These are phyloP conservation scores for Wallacemonas collosoma DNA, from an alignment of 208 protist species.

Conservation along the genomic window DNA sequence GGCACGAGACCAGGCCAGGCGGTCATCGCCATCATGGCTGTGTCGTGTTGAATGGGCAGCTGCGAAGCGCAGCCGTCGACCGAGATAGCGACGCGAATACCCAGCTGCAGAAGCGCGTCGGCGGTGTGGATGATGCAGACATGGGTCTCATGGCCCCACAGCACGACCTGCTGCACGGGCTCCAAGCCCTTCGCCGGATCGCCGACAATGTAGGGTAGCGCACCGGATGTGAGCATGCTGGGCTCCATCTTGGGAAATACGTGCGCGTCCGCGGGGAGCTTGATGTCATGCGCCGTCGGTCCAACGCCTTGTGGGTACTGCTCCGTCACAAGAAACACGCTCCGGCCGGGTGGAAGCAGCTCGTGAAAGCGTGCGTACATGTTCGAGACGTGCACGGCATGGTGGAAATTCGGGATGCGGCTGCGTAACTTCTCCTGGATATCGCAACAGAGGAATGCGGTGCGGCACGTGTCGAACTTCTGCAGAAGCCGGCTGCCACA, in stretches of 20 bases:
- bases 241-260: slow-evolving; percentile 48
- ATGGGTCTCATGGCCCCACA: slow-evolving; percentile 77
- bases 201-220: slow-evolving; percentile 37
- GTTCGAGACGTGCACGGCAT: slow-evolving; percentile 57
- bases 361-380: slow-evolving; percentile 36
- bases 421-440: slow-evolving; percentile 50
- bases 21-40: slow-evolving; percentile 36
- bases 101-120: slow-evolving; percentile 52
- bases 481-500: slow-evolving; percentile 16
- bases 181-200: slow-evolving; percentile 27
- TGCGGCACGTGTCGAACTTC: slow-evolving; percentile 39
- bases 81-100: slow-evolving; percentile 28
- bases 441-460: slow-evolving; percentile 73
- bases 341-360: slow-evolving; percentile 26
- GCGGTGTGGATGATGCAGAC: slow-evolving; percentile 72
- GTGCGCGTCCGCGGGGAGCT: slow-evolving; percentile 35
- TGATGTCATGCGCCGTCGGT: slow-evolving; percentile 30
- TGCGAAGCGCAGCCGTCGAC: slow-evolving; percentile 50
- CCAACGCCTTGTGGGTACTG: slow-evolving; percentile 53
- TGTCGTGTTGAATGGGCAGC: slow-evolving; percentile 25
- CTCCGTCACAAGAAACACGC: slow-evolving; percentile 55
- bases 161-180: slow-evolving; percentile 66
- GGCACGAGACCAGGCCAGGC: slow-evolving; percentile 42
- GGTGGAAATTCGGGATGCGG: slow-evolving; percentile 40
- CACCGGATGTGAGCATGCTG: slow-evolving; percentile 50